A percentile compares a stretch with the other conserved stretches of the same genome.
These are phyloP conservation scores for Selenicereus undatus DNA, from an alignment of 148 eudicot genomes.

Conservation along the genomic window DNA sequence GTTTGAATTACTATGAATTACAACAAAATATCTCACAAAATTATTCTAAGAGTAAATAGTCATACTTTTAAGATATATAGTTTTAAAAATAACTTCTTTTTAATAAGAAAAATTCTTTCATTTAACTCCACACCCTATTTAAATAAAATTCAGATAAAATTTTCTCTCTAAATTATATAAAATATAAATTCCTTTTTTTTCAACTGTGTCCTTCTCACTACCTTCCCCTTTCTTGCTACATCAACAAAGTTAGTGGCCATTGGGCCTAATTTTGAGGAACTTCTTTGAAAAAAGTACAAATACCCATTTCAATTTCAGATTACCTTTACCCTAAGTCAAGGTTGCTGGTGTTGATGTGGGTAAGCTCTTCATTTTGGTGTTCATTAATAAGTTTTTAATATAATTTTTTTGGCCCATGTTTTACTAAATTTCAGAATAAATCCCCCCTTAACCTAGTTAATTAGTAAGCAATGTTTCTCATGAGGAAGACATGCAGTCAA, in stretches of 20 bases:
- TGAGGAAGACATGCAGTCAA: neutral
- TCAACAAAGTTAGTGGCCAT: slow-evolving; percentile 1
- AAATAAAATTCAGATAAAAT: too few relatives aligned
- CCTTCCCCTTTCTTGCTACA: slow-evolving; percentile 3
- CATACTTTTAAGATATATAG: too few relatives aligned
- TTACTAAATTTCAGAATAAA: neutral
- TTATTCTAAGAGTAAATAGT: too few relatives aligned
- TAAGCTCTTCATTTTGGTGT: neutral
- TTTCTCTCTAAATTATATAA: neutral
- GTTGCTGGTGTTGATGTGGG: neutral
- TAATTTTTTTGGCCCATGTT: neutral
- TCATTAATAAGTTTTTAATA: neutral
- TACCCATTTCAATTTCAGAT: slow-evolving; percentile 4
- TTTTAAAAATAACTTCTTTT: too few relatives aligned
- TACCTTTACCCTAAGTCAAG: slow-evolving; percentile 19
- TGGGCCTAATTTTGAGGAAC: neutral
- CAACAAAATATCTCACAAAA: too few relatives aligned
- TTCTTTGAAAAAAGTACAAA: neutral
- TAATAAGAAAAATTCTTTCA: too few relatives aligned
- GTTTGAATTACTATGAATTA: too few relatives aligned
- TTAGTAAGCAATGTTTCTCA: neutral
- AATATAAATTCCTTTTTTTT: neutral
- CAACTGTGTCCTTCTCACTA: neutral
- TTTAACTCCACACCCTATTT: too few relatives aligned
- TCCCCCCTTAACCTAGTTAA: too few relatives aligned